A percentile compares a stretch with the other conserved stretches of the same genome.
phyloP scores from a whole-genome alignment of 148 eudicot species.

The Persicaria maculosa region DNA sequence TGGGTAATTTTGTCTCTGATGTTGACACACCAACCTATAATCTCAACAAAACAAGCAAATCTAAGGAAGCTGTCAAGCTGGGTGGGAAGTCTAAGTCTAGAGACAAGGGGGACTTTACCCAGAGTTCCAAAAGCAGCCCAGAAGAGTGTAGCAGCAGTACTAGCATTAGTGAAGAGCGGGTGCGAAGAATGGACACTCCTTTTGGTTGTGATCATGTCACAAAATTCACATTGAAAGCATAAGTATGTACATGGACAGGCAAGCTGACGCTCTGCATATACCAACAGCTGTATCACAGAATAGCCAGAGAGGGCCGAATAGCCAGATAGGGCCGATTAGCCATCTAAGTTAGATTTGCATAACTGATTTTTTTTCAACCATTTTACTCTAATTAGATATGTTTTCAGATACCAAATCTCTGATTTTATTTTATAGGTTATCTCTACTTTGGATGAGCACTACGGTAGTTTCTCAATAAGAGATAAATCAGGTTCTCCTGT shows the following conservation, averaged over 20 bases:
- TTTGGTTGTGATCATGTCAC: no score
- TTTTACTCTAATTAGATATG: no score
- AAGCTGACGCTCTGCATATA: conserved; percentile 29
- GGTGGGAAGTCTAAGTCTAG: conserved; percentile 30
- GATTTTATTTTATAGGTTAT: no score
- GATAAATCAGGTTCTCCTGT: no score
- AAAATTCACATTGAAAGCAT: conserved; percentile 15
- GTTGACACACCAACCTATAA: conserved; percentile 26
- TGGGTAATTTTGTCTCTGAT: conserved; percentile 28
- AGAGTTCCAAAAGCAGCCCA: conserved; percentile 79
- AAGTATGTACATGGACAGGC: conserved; percentile 25
- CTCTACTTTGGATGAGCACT: no score
- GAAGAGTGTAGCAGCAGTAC: conserved; percentile 76
- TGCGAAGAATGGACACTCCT: conserved; percentile 39
- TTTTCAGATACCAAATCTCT: no score
- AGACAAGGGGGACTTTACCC: conserved; percentile 60
- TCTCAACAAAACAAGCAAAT: conserved; percentile 22
- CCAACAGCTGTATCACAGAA: conserved; percentile 29
- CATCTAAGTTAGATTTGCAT: no score
- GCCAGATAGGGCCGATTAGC: conserved; percentile 37
- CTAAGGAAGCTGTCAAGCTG: conserved; percentile 27
- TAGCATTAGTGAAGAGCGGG: conserved; percentile 78
- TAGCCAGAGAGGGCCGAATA: conserved; percentile 25
- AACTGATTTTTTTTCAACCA: no score
- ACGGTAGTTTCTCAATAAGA: no score